These are phyloP conservation scores for Glutinoglossum americanum DNA, from an alignment of 495 filamentous ascomycete genomes.

Conservation along the genomic window DNA sequence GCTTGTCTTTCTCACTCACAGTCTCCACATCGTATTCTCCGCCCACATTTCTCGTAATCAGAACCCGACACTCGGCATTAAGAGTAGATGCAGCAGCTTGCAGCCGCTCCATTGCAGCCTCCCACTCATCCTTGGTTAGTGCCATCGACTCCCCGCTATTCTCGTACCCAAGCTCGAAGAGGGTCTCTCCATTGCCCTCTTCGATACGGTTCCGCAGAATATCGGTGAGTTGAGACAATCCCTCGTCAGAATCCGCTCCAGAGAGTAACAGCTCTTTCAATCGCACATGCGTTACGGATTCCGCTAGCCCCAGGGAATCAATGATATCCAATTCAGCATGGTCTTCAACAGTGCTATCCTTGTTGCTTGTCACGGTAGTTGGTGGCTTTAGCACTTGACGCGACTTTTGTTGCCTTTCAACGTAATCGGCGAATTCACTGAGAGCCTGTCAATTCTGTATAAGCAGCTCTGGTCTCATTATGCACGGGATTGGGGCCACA, in stretches of 20 bases:
- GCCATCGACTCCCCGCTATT: slow-evolving; percentile 83
- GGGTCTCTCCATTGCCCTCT: slow-evolving; percentile 74
- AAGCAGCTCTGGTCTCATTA: neutral
- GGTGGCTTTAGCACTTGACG: slow-evolving; percentile 31
- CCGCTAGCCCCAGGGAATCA: slow-evolving; percentile 63
- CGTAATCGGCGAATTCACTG: slow-evolving; percentile 94
- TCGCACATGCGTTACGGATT: slow-evolving; percentile 41
- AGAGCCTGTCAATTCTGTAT: slow-evolving; percentile 38
- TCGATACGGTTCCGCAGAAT: slow-evolving; percentile 43
- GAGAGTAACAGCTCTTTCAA: slow-evolving; percentile 62
- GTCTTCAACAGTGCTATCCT: slow-evolving; percentile 37
- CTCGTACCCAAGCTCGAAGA: slow-evolving; percentile 86
- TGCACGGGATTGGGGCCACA: slow-evolving; percentile 17
- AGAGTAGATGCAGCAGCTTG: slow-evolving; percentile 39
- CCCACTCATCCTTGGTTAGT: slow-evolving; percentile 60
- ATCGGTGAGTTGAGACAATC: slow-evolving; percentile 35
- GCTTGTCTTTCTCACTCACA: slow-evolving; percentile 39
- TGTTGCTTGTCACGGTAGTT: slow-evolving; percentile 44
- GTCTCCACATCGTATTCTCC: slow-evolving; percentile 48
- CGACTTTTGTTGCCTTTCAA: slow-evolving; percentile 73
- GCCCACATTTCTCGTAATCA: slow-evolving; percentile 77
- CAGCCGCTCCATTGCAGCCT: slow-evolving; percentile 46
- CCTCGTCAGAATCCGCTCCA: slow-evolving; percentile 32
- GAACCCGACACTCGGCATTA: slow-evolving; percentile 50
- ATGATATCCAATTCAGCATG: slow-evolving; percentile 85